Conservation (phyloP, 371 early-diverging fungal species). For the Rhizopus stolonifer region DNA sequence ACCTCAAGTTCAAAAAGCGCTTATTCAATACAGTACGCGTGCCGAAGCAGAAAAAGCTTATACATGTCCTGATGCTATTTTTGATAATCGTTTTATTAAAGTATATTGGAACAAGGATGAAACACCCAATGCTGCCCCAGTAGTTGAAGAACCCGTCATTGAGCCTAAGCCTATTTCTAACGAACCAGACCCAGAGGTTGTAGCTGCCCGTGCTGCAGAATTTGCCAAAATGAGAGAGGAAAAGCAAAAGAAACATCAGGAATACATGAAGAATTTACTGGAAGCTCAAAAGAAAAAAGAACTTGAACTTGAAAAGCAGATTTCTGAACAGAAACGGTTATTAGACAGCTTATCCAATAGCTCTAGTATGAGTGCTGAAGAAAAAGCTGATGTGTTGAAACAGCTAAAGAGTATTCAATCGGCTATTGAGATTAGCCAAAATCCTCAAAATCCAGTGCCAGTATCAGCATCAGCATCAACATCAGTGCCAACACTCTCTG, state of each 20-base stretch:
- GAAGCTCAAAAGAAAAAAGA: constrained; percentile 64
- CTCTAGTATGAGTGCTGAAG: constrained; percentile 48
- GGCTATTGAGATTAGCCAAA: constrained; percentile 29
- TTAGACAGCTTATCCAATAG: constrained; percentile 54
- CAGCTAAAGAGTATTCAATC: constrained; percentile 35
- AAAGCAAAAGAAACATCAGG: constrained; percentile 50
- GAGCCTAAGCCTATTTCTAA: constrained; percentile 13
- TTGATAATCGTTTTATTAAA: constrained; percentile 87
- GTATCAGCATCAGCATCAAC: not conserved
- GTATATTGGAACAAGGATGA: constrained; percentile 71
- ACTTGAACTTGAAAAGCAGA: constrained; percentile 56
- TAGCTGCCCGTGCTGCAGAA: constrained; percentile 44
- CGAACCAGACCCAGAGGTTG: constrained; percentile 51
- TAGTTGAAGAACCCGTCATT: not conserved
- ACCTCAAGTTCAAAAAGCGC: constrained; percentile 50
- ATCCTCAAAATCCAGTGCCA: constrained; percentile 18
- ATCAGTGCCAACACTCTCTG: not conserved
- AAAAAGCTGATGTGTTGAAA: constrained; percentile 53
- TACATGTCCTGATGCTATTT: constrained; percentile 78
- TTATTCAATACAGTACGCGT: constrained; percentile 62
- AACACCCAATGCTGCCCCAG: constrained; percentile 9
- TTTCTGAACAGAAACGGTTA: constrained; percentile 61
- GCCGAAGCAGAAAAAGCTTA: constrained; percentile 76
- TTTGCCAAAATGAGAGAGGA: constrained; percentile 39
- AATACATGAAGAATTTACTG: constrained; percentile 52